Base-by-base conservation (phyloP, 2,329 filamentous ascomycete genomes). In the Fusarium coffeatum region DNA sequence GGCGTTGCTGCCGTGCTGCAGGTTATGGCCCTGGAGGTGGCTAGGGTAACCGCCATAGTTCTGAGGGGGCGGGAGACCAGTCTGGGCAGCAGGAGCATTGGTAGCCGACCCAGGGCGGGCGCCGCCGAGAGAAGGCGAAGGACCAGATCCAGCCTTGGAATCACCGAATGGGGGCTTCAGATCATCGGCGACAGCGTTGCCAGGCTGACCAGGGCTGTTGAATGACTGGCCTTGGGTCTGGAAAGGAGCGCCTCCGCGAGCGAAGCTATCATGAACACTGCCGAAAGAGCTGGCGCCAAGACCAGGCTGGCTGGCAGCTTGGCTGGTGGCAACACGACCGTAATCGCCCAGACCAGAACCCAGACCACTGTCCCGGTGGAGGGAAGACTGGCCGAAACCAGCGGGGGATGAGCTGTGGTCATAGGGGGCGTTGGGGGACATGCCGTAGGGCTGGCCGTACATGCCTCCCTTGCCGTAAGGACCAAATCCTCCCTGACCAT, bases 51-150 rank as follows among this genome's bases (percentile, higher is more conserved):
- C 85, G 50, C 83, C 83, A 72, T 89, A 89, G 46, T 79, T 81
- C 43, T 87, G 85, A 68, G 88, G 86, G 28, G 87, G 86, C 5
- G 87, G 87, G 13, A 89, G 84, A 28, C 87, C 86, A 42, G 82
- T 78, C 77, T 87, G 85, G 23, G 74, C 78, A 45, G 84, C 81
- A 6, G 86, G 81, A 4, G 81, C 82, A 56, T 82, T 88, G 9
- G 86, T 82, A 15, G 87, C 87, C 32, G 87, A 89, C 47, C 87
- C 87, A 9, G 87, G 87, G 18, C 87, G 86, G 25, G 85, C 85
- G 46, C 84, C 84, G 28, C 82, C 83, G 16, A 89, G 81, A 5
- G 87, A 86, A 45, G 87, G 87, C 64, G 86, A 89, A 13, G 87
- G 86, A 3, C 87, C 87, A 41, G 84, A 81, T 12, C 80, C 80